Base-by-base conservation (phyloP, 176 grass and related monocot genomes). In the Guadua angustifolia region DNA sequence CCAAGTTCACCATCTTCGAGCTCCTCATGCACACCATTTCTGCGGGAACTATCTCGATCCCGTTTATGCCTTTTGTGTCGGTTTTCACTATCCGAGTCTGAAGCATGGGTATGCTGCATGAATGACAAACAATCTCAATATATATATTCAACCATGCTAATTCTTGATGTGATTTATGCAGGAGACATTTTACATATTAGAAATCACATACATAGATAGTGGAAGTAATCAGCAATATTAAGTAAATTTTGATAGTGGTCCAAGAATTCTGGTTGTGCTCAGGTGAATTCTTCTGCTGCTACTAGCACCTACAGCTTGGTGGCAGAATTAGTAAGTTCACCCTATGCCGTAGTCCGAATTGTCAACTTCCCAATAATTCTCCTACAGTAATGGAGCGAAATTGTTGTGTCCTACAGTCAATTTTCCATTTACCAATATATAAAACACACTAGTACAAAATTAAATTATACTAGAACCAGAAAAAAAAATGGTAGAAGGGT, bases 1-100 rank as follows among this genome's bases (percentile, higher is more conserved):
- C 96, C 96, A 84, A 95, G 78, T 82, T 99, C 96, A 25, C 96
- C 96, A 72, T 99, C 96, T 89, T 99, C 96, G 56, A 99, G 96
- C 74, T 99, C 93, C 72, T 95, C 96, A 61, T 88, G 73, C 21
- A 26, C 85, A 73, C 88, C 94, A 71, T 82, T 90, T 77, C 88
- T 90, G 50, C 89, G 83, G 22, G 88, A 85, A 83, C 81, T 89
- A 83, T 99, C 96, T 86, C 89, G 92, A 36, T 99, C 96, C 87
- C 82, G 94, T 84, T 56, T 99, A 83, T 95, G 88, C 85, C 93
- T 90, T 89, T 86, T 95, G 75, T 92, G 89, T 18, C 86, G 78
- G 70, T 79, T 94, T 85, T 99, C 95, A 46, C 82, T 89, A 78
- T 97, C 95, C 0, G 92, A 97, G 74, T 97, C 95, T 67, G 95